Conservation (phyloP, 805 yeast genomes). For the Lachancea lanzarotensis region DNA sequence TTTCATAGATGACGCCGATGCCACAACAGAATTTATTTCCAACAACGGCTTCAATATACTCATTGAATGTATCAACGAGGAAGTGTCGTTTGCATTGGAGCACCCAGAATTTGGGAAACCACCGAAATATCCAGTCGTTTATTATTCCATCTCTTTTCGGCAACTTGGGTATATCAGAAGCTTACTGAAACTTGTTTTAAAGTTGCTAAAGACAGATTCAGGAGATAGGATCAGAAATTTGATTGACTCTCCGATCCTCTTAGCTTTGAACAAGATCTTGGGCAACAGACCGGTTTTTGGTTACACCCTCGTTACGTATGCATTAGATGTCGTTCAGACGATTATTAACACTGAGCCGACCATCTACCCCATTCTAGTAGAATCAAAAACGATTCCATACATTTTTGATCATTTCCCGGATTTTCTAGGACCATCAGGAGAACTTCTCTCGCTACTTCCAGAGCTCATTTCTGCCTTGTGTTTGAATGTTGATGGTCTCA, state of each 20-base stretch:
- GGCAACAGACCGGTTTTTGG: constrained; percentile 59
- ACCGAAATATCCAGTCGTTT: constrained; percentile 43
- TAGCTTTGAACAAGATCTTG: constrained; percentile 53
- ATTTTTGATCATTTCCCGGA: constrained; percentile 51
- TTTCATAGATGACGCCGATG: constrained; percentile 40
- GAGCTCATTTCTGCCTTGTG: constrained; percentile 80
- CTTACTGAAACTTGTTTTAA: constrained; percentile 55
- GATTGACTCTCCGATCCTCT: constrained; percentile 75
- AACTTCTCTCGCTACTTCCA: constrained; percentile 54
- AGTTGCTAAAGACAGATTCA: constrained; percentile 61
- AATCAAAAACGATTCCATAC: constrained; percentile 64
- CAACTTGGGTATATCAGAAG: constrained; percentile 56
- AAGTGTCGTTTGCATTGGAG: constrained; percentile 56
- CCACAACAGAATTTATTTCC: constrained; percentile 57
- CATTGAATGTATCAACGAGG: constrained; percentile 54
- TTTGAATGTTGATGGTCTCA: constrained; percentile 65
- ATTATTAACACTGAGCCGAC: constrained; percentile 90
- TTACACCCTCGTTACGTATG: constrained; percentile 49
- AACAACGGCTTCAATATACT: constrained; percentile 59
- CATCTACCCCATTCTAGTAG: constrained; percentile 71
- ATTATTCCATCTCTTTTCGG: constrained; percentile 48
- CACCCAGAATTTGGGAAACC: constrained; percentile 56
- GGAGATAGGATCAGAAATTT: constrained; percentile 81
- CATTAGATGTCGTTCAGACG: constrained; percentile 56
- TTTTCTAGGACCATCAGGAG: constrained; percentile 52